A percentile compares a stretch with the other conserved stretches of the same genome.
Conservation (phyloP, 2,329 filamentous ascomycete species). For the Xylariaceae sp. region DNA sequence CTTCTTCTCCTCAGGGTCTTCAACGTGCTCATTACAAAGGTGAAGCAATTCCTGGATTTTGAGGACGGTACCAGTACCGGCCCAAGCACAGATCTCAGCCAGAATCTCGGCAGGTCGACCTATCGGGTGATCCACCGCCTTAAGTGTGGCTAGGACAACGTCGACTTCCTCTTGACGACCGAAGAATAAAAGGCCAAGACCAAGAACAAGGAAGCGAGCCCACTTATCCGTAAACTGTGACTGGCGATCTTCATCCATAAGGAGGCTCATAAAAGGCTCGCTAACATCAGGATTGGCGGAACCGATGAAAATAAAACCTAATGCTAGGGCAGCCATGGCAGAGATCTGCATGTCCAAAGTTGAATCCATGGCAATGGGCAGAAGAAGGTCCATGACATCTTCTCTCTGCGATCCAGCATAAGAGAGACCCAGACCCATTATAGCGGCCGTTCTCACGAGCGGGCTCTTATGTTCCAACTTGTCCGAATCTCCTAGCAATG, state of each 20-base stretch:
- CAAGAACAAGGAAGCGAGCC: conserved; percentile 93
- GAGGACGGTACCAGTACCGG: conserved; percentile 90
- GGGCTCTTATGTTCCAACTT: conserved; percentile 75
- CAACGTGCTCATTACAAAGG: conserved; percentile 96
- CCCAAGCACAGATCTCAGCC: conserved; percentile 96
- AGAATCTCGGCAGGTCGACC: conserved; percentile 92
- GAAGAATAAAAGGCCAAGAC: conserved; percentile 89
- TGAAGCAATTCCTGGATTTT: conserved; percentile 97
- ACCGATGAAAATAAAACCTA: conserved; percentile 87
- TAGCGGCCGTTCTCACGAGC: conserved; percentile 72
- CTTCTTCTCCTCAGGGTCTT: conserved; percentile 91
- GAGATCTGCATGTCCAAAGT: conserved; percentile 89
- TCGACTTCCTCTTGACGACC: conserved; percentile 98
- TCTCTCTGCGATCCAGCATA: conserved; percentile 94
- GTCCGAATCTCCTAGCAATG: conserved; percentile 72
- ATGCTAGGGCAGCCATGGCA: conserved; percentile 87
- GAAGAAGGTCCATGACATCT: conserved; percentile 74
- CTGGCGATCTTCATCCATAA: conserved; percentile 89
- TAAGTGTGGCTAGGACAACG: conserved; percentile 91
- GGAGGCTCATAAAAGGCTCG: conserved; percentile 83
- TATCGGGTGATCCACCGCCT: conserved; percentile 95
- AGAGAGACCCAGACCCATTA: conserved; percentile 92
- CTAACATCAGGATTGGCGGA: conserved; percentile 87
- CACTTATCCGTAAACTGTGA: conserved; percentile 95
- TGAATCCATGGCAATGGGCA: conserved; percentile 83